Evolutionary conservation across 208 protist species (phyloP).

Genomic region (Leptomonas seymouri): DNA sequence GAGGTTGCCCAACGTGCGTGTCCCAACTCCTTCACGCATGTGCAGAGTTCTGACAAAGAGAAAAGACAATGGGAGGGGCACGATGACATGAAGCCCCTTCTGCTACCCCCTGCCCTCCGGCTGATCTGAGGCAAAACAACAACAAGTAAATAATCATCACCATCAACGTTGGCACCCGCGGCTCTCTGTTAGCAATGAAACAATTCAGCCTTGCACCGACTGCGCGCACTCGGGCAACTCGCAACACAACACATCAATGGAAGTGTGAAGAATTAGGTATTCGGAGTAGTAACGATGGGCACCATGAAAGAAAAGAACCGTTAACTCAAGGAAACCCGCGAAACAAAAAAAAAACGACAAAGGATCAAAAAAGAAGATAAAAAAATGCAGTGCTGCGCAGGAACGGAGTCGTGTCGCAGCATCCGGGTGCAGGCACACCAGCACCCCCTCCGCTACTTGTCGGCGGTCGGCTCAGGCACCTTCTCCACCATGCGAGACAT

Average conservation of each 20-base stretch:
- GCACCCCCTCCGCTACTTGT: constrained; percentile 54
- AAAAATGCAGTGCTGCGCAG: neutral
- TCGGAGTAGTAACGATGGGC: neutral
- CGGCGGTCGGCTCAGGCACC: constrained; percentile 81
- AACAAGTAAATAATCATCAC: too few relatives aligned
- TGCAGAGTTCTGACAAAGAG: neutral
- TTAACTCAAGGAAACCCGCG: neutral
- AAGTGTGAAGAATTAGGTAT: neutral
- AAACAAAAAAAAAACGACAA: constrained; percentile 11
- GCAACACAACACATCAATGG: neutral
- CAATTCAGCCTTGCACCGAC: too few relatives aligned
- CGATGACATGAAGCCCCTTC: too few relatives aligned
- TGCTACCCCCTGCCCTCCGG: too few relatives aligned
- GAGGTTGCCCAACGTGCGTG: neutral
- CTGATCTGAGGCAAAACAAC: too few relatives aligned
- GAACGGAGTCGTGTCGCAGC: neutral
- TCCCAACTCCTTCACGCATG: neutral
- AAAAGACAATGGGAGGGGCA: too few relatives aligned
- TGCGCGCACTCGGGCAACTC: neutral
- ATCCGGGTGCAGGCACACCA: neutral
- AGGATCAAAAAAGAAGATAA: neutral
- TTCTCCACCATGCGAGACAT: constrained; percentile 92
- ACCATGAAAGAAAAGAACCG: too few relatives aligned
- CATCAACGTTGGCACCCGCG: too few relatives aligned
- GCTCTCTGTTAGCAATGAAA: too few relatives aligned